Conservation (phyloP, 768 basidiomycete species). For the Sporobolomyces phaffii region DNA sequence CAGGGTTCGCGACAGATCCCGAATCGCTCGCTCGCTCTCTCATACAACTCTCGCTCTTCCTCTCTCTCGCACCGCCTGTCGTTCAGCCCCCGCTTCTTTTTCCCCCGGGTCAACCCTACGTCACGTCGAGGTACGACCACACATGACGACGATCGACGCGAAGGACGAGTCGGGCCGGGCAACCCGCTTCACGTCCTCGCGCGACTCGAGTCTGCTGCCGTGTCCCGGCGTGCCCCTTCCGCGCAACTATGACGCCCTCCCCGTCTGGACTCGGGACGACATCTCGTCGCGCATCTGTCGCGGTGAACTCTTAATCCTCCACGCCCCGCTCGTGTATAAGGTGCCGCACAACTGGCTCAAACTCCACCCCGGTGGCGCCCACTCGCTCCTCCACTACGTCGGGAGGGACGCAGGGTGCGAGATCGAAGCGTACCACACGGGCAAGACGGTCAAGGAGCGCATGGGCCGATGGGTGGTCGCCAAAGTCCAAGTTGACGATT, state of each 20-base stretch:
- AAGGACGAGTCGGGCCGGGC: background rate
- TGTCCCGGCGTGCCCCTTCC: constrained; percentile 30
- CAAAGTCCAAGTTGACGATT: constrained; percentile 25
- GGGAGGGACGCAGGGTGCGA: constrained; percentile 93
- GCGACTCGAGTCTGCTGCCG: constrained; percentile 13
- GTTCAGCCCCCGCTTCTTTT: no score
- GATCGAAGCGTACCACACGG: constrained; percentile 76
- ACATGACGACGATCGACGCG: constrained; percentile 1
- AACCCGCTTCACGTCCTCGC: background rate
- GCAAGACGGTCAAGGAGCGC: constrained; percentile 23
- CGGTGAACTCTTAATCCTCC: constrained; percentile 33
- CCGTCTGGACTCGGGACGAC: background rate
- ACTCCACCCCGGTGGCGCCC: constrained; percentile 66
- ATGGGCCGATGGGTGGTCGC: constrained; percentile 35
- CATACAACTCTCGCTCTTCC: no score
- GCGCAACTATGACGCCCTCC: constrained; percentile 7
- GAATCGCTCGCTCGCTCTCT: no score
- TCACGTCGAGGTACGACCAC: no score
- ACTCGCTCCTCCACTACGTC: constrained; percentile 87
- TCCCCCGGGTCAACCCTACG: no score
- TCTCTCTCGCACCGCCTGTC: no score
- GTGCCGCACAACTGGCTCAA: constrained; percentile 34
- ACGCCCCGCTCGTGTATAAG: constrained; percentile 36
- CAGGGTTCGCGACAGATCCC: no score
- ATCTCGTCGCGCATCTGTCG: constrained; percentile 21